Evolutionary conservation across 2,329 filamentous ascomycete genomes (phyloP).

Genomic region (Ophiocordyceps sinensis): DNA sequence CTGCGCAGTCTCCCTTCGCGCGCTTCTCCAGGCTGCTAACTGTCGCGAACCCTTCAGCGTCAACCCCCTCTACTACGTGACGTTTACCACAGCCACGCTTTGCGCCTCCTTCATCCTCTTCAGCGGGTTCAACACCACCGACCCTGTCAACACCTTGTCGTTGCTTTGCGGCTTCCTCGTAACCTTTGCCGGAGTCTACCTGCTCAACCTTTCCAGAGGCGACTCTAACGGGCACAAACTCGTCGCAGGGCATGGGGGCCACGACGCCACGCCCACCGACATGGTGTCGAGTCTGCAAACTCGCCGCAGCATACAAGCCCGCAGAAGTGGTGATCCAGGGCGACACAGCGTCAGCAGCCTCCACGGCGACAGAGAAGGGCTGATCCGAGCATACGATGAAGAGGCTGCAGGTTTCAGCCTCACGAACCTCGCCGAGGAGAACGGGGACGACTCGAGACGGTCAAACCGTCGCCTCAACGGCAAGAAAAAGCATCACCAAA

Average conservation of each 20-base stretch:
- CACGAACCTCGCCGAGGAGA: slow-evolving; percentile 65
- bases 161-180: slow-evolving; percentile 85
- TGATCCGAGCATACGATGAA: slow-evolving; percentile 86
- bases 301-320: slow-evolving; percentile 80
- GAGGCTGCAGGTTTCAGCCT: slow-evolving; percentile 60
- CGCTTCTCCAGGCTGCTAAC: slow-evolving; percentile 3
- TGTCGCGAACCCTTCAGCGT: slow-evolving; percentile 42
- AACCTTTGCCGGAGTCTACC: slow-evolving; percentile 90
- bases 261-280: slow-evolving; percentile 80
- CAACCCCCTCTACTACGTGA: slow-evolving; percentile 94
- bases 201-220: slow-evolving; percentile 85
- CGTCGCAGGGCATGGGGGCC: slow-evolving; percentile 44
- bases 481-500: slow-evolving; percentile 23
- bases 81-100: slow-evolving; percentile 88
- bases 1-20: not conserved
- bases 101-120: slow-evolving; percentile 94
- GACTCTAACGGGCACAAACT: slow-evolving; percentile 69
- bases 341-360: slow-evolving; percentile 51
- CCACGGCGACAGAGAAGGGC: slow-evolving; percentile 58
- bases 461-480: slow-evolving; percentile 26
- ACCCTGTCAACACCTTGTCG: slow-evolving; percentile 82
- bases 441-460: slow-evolving; percentile 41
- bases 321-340: slow-evolving; percentile 55
- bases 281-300: slow-evolving; percentile 82
- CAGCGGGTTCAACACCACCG: slow-evolving; percentile 88